A percentile compares a stretch with the other conserved stretches of the same genome.
Evolutionary conservation across 306 rosid genomes (phyloP).

Genomic region (Gastrolobium bilobum): DNA sequence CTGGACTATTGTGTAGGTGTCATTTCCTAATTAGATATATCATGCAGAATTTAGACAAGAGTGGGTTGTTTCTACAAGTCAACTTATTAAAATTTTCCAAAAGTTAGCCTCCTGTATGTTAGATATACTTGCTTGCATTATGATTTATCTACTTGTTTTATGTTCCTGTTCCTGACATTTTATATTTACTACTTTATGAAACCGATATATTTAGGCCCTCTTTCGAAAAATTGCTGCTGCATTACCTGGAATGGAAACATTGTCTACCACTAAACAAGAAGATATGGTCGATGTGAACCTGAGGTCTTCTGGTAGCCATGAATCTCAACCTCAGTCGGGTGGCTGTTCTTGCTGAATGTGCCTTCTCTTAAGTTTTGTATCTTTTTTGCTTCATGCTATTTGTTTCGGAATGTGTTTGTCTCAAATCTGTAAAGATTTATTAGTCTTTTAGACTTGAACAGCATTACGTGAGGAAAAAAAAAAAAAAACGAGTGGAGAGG

Average conservation of each 20-base stretch:
- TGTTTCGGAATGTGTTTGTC: constrained; percentile 49
- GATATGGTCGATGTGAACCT: constrained; percentile 96
- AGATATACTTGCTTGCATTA: constrained; percentile 35
- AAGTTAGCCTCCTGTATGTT: constrained; percentile 24
- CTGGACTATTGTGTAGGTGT: constrained; percentile 29
- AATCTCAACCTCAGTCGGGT: constrained; percentile 69
- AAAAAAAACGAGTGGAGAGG: constrained; percentile 48
- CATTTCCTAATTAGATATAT: constrained; percentile 22
- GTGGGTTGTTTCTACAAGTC: constrained; percentile 30
- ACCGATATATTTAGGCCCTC: constrained; percentile 66
- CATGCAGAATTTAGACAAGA: constrained; percentile 2
- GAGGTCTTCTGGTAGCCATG: constrained; percentile 63
- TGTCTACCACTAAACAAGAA: constrained; percentile 86
- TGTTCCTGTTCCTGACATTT: constrained; percentile 33
- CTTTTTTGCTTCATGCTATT: constrained; percentile 43
- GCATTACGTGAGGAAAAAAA: constrained; percentile 39
- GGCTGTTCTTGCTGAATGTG: constrained; percentile 75
- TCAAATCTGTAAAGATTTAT: constrained; percentile 57
- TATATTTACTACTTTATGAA: constrained; percentile 40
- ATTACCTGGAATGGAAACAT: constrained; percentile 94
- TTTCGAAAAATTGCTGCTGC: constrained; percentile 93
- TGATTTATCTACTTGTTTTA: constrained; percentile 8
- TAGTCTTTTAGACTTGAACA: constrained; percentile 51
- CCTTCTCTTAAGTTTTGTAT: constrained; percentile 50
- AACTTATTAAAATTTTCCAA: constrained; percentile 6